phyloP scores from a whole-genome alignment of 2,329 filamentous ascomycete genomes.

The Fusarium liriodendri region DNA sequence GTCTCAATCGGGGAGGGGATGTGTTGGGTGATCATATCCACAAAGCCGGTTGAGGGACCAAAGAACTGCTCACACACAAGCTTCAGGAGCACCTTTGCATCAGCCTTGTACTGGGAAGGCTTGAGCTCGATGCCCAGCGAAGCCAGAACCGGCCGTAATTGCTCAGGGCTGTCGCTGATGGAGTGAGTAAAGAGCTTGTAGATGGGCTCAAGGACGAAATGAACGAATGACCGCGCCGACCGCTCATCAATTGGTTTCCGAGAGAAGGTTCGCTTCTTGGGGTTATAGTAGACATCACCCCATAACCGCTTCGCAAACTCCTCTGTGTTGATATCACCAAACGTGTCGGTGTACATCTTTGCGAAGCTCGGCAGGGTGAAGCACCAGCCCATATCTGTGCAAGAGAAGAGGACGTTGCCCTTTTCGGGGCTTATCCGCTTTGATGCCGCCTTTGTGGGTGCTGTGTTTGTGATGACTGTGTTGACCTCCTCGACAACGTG shows the following conservation, averaged over 20 bases:
- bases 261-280: slow-evolving; percentile 88
- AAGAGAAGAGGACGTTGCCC: slow-evolving; percentile 97
- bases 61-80: slow-evolving; percentile 97
- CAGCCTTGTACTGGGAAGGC: slow-evolving; percentile 89
- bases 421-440: slow-evolving; percentile 92
- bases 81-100: slow-evolving; percentile 89
- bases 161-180: slow-evolving; percentile 88
- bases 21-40: slow-evolving; percentile 94
- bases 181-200: slow-evolving; percentile 98
- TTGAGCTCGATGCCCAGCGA: slow-evolving; percentile 88
- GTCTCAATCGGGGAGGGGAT: slow-evolving; percentile 87
- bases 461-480: slow-evolving; percentile 88
- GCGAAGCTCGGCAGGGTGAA: slow-evolving; percentile 95
- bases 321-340: slow-evolving; percentile 80
- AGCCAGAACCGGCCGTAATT: slow-evolving; percentile 82
- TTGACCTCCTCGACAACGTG: slow-evolving; percentile 99
- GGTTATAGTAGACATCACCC: slow-evolving; percentile 98
- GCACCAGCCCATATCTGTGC: slow-evolving; percentile 94
- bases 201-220: slow-evolving; percentile 95
- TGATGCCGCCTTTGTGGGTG: slow-evolving; percentile 83
- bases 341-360: slow-evolving; percentile 94
- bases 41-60: slow-evolving; percentile 87
- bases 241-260: slow-evolving; percentile 85
- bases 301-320: slow-evolving; percentile 90
- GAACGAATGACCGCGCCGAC: slow-evolving; percentile 87